Conservation (phyloP, 169 alveolate genomes). For the Eimeria brunetti region DNA sequence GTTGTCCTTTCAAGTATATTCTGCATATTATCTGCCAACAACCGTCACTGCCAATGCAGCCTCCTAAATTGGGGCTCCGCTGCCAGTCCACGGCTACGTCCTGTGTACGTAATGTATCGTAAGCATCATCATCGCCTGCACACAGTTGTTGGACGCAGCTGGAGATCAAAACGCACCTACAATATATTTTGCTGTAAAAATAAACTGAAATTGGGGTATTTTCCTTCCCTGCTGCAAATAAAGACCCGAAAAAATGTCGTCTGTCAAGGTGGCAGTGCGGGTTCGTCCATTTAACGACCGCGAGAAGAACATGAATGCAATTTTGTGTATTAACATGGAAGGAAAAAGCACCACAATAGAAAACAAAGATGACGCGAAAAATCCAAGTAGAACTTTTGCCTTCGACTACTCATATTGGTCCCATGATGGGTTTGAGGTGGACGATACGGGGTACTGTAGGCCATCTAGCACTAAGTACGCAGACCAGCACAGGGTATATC, state of each 20-base stretch:
- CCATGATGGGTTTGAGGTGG: slow-evolving; percentile 92
- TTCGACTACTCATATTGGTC: slow-evolving; percentile 96
- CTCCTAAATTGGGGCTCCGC: neutral
- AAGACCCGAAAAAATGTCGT: slow-evolving; percentile 76
- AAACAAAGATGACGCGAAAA: slow-evolving; percentile 85
- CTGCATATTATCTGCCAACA: neutral
- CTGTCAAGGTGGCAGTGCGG: slow-evolving; percentile 94
- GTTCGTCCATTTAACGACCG: slow-evolving; percentile 93
- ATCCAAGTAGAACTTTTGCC: slow-evolving; percentile 87
- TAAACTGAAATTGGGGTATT: neutral
- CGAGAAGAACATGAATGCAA: slow-evolving; percentile 88
- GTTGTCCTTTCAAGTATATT: neutral
- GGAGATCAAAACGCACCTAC: neutral
- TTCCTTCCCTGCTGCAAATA: neutral
- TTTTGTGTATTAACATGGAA: slow-evolving; percentile 90
- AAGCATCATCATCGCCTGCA: neutral
- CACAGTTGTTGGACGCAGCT: neutral
- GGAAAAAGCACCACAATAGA: slow-evolving; percentile 87
- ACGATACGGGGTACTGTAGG: slow-evolving; percentile 84
- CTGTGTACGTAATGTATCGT: neutral
- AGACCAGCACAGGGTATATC: slow-evolving; percentile 90
- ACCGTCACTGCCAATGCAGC: slow-evolving; percentile 20
- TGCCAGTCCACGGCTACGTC: neutral
- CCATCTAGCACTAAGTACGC: slow-evolving; percentile 86
- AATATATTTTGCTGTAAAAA: neutral